phyloP scores from a whole-genome alignment of 345 rosid genomes.

The Eucalyptus pauciflora region DNA sequence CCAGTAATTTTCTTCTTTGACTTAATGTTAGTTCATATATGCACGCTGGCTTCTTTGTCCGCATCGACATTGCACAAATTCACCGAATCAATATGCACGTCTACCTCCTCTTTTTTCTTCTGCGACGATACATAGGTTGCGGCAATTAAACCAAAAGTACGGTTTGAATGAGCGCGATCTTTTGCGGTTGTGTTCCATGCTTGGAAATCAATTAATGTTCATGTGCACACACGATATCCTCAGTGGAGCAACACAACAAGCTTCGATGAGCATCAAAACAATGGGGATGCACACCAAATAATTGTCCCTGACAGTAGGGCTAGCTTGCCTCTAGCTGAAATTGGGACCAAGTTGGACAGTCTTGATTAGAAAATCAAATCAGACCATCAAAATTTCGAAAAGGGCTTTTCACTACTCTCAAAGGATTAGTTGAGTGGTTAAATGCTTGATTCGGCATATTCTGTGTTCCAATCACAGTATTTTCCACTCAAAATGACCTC shows the following conservation, averaged over 20 bases:
- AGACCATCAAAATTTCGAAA: not conserved
- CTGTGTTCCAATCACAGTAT: not conserved
- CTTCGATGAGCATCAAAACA: not conserved
- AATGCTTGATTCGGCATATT: not conserved
- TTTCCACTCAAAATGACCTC: not conserved
- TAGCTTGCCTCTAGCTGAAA: not conserved
- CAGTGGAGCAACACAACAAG: not conserved
- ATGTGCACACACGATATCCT: not conserved
- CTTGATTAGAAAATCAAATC: not conserved
- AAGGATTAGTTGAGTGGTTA: not conserved
- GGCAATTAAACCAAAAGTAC: not conserved
- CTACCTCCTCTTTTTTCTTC: not conserved
- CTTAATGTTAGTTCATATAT: not conserved
- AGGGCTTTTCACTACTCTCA: not conserved
- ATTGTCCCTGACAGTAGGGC: not conserved
- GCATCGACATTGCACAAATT: not conserved
- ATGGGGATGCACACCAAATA: not conserved
- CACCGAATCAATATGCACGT: not conserved
- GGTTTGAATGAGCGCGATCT: not conserved
- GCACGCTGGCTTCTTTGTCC: not conserved
- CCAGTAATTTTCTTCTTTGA: not conserved
- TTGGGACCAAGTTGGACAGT: not conserved
- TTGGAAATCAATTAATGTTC: not conserved
- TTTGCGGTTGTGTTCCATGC: not conserved
- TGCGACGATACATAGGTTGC: not conserved